A percentile compares a stretch with the other conserved stretches of the same genome.
These are phyloP conservation scores for Kwoniella botswanensis DNA, from an alignment of 768 basidiomycete genomes.

Conservation along the genomic window DNA sequence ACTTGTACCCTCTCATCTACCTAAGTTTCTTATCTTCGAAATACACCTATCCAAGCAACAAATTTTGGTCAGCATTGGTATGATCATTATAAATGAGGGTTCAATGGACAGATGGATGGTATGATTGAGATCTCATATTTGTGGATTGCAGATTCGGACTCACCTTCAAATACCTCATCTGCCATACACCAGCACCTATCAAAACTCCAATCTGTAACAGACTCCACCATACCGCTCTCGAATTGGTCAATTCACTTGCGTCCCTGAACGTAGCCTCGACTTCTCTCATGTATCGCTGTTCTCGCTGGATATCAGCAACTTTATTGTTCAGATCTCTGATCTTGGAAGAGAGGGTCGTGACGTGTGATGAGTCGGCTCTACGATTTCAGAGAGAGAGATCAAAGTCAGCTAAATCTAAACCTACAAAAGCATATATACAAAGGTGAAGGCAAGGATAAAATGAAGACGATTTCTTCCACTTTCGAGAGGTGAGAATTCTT, in stretches of 20 bases:
- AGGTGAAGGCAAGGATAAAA: too few relatives aligned
- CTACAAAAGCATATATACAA: too few relatives aligned
- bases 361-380: constrained; percentile 54
- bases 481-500: too few relatives aligned
- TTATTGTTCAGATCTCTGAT: constrained; percentile 92
- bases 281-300: constrained; percentile 98
- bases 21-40: constrained; percentile 53
- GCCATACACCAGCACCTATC: constrained; percentile 86
- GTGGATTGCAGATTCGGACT: neutral
- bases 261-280: constrained; percentile 87
- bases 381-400: too few relatives aligned
- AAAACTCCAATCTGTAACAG: constrained; percentile 83
- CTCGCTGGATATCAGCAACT: constrained; percentile 86
- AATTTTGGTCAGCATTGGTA: neutral
- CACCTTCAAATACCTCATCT: constrained; percentile 87
- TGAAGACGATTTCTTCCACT: too few relatives aligned
- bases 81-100: neutral
- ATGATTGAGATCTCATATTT: too few relatives aligned
- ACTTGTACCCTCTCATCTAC: neutral
- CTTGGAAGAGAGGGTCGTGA: constrained; percentile 60
- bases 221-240: constrained; percentile 94
- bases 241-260: constrained; percentile 86
- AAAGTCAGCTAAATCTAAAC: too few relatives aligned
- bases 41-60: constrained; percentile 27
- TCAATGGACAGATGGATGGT: too few relatives aligned